Conservation (phyloP, 306 rosid species). For the Astragalus glycyphyllos region DNA sequence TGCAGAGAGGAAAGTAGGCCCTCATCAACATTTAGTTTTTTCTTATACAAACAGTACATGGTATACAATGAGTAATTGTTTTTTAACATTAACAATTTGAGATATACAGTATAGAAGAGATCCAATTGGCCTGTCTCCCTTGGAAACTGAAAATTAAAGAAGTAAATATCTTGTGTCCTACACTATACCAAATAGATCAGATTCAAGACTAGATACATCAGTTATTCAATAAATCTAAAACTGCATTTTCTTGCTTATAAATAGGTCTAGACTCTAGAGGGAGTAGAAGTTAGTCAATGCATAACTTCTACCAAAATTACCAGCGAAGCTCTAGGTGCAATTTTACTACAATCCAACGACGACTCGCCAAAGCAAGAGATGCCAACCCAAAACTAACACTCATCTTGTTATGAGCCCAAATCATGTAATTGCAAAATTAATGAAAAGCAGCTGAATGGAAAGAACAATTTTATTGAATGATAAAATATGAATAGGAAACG, state of each 20-base stretch:
- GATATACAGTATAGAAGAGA: background rate
- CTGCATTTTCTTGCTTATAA: no score
- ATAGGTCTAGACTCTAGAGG: no score
- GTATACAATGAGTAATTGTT: conserved; percentile 2
- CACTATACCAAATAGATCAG: no score
- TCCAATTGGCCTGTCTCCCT: conserved; percentile 20
- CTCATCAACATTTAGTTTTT: conserved; percentile 20
- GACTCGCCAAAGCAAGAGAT: conserved; percentile 11
- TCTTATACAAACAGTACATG: conserved; percentile 2
- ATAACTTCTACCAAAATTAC: background rate
- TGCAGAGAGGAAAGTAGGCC: conserved; percentile 49
- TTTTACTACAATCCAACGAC: conserved; percentile 8
- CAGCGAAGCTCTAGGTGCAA: background rate
- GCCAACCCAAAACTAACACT: conserved; percentile 12
- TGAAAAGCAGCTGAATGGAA: background rate
- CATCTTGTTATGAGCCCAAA: background rate
- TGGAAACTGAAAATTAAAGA: no score
- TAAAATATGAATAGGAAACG: background rate
- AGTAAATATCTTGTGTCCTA: no score
- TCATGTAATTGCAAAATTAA: background rate
- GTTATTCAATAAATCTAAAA: no score
- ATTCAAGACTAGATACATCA: no score
- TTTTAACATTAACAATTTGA: background rate
- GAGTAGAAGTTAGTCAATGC: background rate
- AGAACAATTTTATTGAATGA: background rate